Percentiles rank a stretch among this genome's conserved stretches.
Evolutionary conservation across 768 basidiomycete species (phyloP).

Genomic region (Leccinum fibrillosum): DNA sequence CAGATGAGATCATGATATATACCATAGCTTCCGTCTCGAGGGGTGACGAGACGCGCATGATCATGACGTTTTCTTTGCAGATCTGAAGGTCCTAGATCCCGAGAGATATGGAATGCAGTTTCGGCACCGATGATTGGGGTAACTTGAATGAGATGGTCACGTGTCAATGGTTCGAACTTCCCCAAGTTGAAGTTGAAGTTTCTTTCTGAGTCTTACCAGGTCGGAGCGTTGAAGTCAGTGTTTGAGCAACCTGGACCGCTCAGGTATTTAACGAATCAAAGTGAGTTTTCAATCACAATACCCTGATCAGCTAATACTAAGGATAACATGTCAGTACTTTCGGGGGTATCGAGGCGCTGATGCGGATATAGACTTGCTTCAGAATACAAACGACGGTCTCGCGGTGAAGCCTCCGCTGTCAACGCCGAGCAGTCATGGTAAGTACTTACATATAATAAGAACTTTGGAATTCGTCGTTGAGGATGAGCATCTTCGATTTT

Average conservation of each 20-base stretch:
- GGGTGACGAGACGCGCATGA: background rate
- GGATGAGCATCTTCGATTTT: too few species aligned
- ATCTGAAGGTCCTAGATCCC: background rate
- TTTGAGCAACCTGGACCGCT: background rate
- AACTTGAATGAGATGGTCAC: background rate
- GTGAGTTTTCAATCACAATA: background rate
- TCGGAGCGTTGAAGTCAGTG: background rate
- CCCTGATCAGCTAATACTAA: background rate
- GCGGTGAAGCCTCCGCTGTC: too few species aligned
- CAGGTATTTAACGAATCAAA: background rate
- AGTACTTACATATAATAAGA: background rate
- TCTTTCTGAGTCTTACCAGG: background rate
- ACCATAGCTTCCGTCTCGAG: background rate
- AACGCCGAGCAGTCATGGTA: background rate
- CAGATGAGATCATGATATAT: background rate
- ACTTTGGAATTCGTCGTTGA: background rate
- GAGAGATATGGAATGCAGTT: background rate
- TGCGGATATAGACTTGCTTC: background rate
- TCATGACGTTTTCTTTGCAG: background rate
- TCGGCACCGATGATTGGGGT: background rate
- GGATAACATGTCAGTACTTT: background rate
- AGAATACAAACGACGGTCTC: background rate
- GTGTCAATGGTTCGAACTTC: background rate
- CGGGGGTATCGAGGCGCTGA: background rate
- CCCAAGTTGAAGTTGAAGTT: background rate